These are phyloP conservation scores for Suillus bovinus DNA, from an alignment of 768 basidiomycete species.

Conservation along the genomic window DNA sequence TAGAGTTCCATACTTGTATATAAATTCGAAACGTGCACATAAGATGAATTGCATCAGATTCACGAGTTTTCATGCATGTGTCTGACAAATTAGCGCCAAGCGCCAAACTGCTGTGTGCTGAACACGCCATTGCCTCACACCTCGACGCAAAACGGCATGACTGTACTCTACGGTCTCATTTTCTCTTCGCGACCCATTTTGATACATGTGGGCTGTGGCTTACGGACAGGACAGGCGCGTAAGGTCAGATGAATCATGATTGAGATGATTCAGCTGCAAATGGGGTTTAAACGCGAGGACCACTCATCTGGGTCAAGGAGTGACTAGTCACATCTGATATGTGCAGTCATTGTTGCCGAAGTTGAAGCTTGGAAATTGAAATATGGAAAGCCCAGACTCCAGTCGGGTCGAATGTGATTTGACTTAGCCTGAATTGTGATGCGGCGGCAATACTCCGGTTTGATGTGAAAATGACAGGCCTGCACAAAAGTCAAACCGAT, in stretches of 20 bases:
- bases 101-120: background rate
- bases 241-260: no score
- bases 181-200: conserved; percentile 24
- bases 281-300: background rate
- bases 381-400: background rate
- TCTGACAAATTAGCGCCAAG: background rate
- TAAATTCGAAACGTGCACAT: background rate
- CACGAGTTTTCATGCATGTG: background rate
- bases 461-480: background rate
- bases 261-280: no score
- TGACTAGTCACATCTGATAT: no score
- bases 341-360: background rate
- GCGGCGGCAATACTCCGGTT: background rate
- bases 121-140: background rate
- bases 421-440: no score
- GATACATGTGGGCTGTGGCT: conserved; percentile 41
- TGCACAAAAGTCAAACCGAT: background rate
- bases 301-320: background rate
- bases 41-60: background rate
- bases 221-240: conserved; percentile 69
- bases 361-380: background rate
- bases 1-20: background rate
- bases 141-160: background rate
- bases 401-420: no score
- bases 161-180: no score